These are phyloP conservation scores for Colletotrichum eremochloae DNA, from an alignment of 2,329 filamentous ascomycete species.

Conservation along the genomic window DNA sequence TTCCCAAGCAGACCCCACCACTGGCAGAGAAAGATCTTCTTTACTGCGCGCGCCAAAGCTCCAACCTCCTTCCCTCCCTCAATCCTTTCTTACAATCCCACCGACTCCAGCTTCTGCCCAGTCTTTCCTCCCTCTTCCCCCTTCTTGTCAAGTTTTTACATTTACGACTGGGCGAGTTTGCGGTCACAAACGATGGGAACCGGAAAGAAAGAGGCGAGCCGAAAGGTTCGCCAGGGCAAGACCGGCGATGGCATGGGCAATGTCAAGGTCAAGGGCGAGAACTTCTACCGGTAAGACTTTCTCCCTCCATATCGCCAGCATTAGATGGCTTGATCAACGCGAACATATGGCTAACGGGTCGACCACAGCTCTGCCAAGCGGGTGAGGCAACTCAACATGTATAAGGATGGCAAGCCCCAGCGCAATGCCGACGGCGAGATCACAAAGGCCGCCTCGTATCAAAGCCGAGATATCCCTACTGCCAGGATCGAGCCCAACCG, in stretches of 20 bases:
- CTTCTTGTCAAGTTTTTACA: constrained; percentile 43
- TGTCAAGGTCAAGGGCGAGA: constrained; percentile 95
- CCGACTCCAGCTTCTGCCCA: constrained; percentile 38
- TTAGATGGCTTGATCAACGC: not conserved
- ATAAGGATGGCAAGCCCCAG: constrained; percentile 87
- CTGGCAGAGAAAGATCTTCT: constrained; percentile 37
- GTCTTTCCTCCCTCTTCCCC: constrained; percentile 8
- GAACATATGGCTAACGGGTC: not conserved
- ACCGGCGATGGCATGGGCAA: constrained; percentile 89
- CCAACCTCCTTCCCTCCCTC: constrained; percentile 42
- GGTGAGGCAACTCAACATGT: constrained; percentile 89
- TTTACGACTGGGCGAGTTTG: constrained; percentile 41
- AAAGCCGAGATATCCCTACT: constrained; percentile 83
- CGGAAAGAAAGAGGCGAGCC: constrained; percentile 89
- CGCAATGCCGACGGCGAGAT: constrained; percentile 88
- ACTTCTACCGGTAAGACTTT: constrained; percentile 86
- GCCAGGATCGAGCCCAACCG: constrained; percentile 95
- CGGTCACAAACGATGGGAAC: constrained; percentile 75
- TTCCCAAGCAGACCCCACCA: constrained; percentile 34
- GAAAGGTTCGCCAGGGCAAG: constrained; percentile 88
- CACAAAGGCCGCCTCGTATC: constrained; percentile 84
- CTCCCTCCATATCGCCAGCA: not conserved
- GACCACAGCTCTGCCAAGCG: constrained; percentile 77
- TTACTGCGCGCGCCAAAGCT: constrained; percentile 22
- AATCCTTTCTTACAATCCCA: constrained; percentile 34